phyloP scores from a whole-genome alignment of 257 asterid genomes.

The Primulina eburnea region DNA sequence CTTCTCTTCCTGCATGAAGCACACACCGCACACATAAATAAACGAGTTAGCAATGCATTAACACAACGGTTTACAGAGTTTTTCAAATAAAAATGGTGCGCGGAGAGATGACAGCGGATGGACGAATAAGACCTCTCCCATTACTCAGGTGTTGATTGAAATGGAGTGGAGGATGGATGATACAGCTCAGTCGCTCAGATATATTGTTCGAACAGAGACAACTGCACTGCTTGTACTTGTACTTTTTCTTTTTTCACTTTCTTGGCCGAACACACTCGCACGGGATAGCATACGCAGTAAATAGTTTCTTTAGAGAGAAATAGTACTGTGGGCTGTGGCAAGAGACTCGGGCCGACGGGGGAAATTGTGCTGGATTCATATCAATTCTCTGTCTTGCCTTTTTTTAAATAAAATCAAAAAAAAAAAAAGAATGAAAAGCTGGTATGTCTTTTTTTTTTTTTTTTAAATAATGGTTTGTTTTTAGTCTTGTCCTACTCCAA shows the following conservation, averaged over 20 bases:
- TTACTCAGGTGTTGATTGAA: constrained; percentile 1
- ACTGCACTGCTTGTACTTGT: not conserved
- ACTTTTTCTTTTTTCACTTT: not conserved
- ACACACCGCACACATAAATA: not conserved
- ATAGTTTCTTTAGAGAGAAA: not conserved
- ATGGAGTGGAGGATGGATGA: constrained; percentile 7
- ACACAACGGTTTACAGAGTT: not conserved
- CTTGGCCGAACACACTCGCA: not conserved
- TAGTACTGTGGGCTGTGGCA: not conserved
- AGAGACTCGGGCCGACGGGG: not conserved
- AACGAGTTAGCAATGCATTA: not conserved
- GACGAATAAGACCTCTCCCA: constrained; percentile 42
- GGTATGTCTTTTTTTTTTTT: not conserved
- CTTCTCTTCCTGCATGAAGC: constrained; percentile 44
- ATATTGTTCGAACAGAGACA: not conserved
- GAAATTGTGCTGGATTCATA: too few relatives aligned
- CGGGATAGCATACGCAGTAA: not conserved
- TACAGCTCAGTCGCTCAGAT: not conserved
- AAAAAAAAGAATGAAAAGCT: not conserved
- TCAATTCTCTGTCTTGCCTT: too few relatives aligned
- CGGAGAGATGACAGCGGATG: not conserved
- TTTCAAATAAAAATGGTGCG: not conserved
- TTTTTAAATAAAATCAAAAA: too few relatives aligned
- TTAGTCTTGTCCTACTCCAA: too few relatives aligned
- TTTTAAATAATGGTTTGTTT: too few relatives aligned